Conservation (phyloP, 1,284 basidiomycete species). For the Spongiforma sp. region DNA sequence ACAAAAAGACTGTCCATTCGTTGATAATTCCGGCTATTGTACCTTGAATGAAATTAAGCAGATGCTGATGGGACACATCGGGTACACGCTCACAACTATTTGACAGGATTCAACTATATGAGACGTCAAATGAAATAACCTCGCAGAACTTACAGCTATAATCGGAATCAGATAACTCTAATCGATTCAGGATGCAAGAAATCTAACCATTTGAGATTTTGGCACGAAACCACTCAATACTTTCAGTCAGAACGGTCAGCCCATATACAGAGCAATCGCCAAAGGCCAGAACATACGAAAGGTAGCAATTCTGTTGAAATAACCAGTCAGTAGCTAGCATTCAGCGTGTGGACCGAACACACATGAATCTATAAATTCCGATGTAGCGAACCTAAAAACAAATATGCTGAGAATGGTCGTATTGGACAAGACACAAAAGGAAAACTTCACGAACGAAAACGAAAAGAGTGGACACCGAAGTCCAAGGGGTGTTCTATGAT, state of each 20-base stretch:
- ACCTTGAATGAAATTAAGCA: background rate
- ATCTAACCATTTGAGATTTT: background rate
- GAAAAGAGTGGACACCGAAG: slow-evolving; percentile 8
- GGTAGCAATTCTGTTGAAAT: background rate
- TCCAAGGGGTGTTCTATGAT: slow-evolving; percentile 18
- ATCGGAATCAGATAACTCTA: too few species aligned
- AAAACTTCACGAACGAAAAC: slow-evolving; percentile 6
- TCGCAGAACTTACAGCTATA: too few species aligned
- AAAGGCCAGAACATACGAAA: slow-evolving; percentile 3
- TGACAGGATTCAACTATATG: too few species aligned
- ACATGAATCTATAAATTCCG: slow-evolving; percentile 12
- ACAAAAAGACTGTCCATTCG: background rate
- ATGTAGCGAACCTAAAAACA: slow-evolving; percentile 14
- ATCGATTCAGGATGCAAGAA: too few species aligned
- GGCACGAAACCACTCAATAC: slow-evolving; percentile 13
- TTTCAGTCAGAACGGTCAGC: background rate
- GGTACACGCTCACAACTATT: slow-evolving; percentile 12
- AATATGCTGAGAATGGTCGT: background rate
- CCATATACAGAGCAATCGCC: too few species aligned
- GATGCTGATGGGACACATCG: too few species aligned
- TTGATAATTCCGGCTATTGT: background rate
- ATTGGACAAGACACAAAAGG: background rate
- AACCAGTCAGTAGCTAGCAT: background rate
- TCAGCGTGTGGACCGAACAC: background rate
- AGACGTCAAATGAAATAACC: too few species aligned